Conservation (phyloP, 2,329 filamentous ascomycete genomes). For the Pyrenochaeta sp. region DNA sequence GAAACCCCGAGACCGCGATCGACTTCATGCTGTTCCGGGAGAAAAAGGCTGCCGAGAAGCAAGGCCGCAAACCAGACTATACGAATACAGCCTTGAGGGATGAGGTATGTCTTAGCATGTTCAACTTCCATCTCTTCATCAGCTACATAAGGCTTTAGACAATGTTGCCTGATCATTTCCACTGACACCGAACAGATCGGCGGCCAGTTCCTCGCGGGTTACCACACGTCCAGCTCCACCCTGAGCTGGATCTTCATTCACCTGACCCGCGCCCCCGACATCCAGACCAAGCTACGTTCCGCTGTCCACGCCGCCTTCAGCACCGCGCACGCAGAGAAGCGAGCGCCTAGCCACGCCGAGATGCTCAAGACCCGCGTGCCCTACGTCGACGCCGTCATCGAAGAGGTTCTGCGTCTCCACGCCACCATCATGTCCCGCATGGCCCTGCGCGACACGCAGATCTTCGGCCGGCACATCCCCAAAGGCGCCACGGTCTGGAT, state of each 20-base stretch:
- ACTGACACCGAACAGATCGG: no score
- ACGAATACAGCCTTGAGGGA: constrained; percentile 6
- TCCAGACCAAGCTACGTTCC: constrained; percentile 8
- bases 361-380: constrained; percentile 3
- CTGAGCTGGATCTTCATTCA: constrained; percentile 11
- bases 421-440: constrained; percentile 40
- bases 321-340: constrained; percentile 4
- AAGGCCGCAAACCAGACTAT: constrained; percentile 9
- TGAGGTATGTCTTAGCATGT: constrained; percentile 13
- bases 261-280: constrained; percentile 3
- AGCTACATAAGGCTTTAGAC: constrained; percentile 4
- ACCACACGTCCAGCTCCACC: constrained; percentile 9
- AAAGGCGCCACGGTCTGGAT: constrained; percentile 48
- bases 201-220: no score
- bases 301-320: constrained; percentile 1
- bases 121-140: constrained; percentile 1
- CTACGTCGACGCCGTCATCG: constrained; percentile 53
- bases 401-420: constrained; percentile 50
- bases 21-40: constrained; percentile 14
- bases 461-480: constrained; percentile 52
- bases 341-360: constrained; percentile 6
- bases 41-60: constrained; percentile 8
- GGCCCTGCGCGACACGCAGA: constrained; percentile 47
- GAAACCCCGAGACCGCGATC: constrained; percentile 8
- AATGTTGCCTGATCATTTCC: no score